Conservation (phyloP, 1,139 yeast species). For the Meyerozyma guilliermondii region DNA sequence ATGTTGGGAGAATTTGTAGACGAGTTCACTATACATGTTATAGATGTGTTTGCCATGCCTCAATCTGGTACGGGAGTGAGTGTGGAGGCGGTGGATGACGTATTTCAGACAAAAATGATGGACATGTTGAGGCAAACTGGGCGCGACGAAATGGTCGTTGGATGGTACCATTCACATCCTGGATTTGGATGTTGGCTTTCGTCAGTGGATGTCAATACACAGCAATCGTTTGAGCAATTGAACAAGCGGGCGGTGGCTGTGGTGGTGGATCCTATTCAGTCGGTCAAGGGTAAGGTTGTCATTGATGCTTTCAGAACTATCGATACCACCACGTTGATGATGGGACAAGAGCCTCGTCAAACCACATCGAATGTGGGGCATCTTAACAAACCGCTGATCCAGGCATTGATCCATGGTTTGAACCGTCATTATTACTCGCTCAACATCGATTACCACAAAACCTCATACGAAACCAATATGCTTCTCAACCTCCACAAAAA, state of each 20-base stretch:
- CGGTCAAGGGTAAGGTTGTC: conserved; percentile 97
- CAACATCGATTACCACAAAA: conserved; percentile 91
- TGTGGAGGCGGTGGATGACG: conserved; percentile 99
- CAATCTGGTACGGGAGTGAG: conserved; percentile 98
- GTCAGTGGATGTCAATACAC: conserved; percentile 95
- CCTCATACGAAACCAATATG: conserved; percentile 91
- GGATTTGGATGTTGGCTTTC: conserved; percentile 99
- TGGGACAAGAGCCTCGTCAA: conserved; percentile 98
- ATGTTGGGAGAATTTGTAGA: conserved; percentile 99
- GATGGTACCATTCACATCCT: conserved; percentile 99
- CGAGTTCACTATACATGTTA: conserved; percentile 94
- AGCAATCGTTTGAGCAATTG: conserved; percentile 93
- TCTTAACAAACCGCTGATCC: conserved; percentile 95
- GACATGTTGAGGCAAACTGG: conserved; percentile 99
- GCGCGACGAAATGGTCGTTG: conserved; percentile 96
- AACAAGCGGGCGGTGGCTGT: conserved; percentile 96
- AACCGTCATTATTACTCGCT: conserved; percentile 96
- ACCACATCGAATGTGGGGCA: conserved; percentile 95
- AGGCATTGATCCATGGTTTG: conserved; percentile 93
- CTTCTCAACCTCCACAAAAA: conserved; percentile 89
- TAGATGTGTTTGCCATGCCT: conserved; percentile 99
- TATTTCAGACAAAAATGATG: conserved; percentile 98
- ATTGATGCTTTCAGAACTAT: conserved; percentile 97
- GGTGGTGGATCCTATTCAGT: conserved; percentile 95
- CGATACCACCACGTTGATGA: conserved; percentile 81